phyloP scores from a whole-genome alignment of 2,329 filamentous ascomycete species.

The Didymella segeticola region DNA sequence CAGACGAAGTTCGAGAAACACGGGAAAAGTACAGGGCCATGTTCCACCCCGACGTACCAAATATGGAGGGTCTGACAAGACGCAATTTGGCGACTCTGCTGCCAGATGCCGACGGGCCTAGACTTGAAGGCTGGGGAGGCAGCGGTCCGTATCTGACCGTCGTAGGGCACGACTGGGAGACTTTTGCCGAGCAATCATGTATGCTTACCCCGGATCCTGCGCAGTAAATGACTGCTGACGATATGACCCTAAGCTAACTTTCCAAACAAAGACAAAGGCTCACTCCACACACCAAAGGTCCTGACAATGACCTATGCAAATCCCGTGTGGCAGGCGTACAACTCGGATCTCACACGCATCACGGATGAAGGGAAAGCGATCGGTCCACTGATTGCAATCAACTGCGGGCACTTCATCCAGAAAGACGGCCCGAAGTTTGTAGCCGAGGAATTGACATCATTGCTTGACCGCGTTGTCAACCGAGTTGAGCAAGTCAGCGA shows the following conservation, averaged over 20 bases:
- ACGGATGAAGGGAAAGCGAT: conserved; percentile 51
- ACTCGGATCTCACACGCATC: conserved; percentile 57
- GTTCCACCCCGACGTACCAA: conserved; percentile 60
- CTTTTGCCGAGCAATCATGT: conserved; percentile 58
- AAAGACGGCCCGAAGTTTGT: conserved; percentile 57
- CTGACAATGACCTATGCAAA: conserved; percentile 61
- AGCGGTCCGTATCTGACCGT: conserved; percentile 56
- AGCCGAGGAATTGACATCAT: conserved; percentile 38
- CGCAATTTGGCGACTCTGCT: conserved; percentile 53
- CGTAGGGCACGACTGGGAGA: conserved; percentile 61
- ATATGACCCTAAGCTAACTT: conserved; percentile 5
- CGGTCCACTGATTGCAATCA: conserved; percentile 56
- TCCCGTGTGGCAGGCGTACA: conserved; percentile 62
- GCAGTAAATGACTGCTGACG: background rate
- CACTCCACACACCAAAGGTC: conserved; percentile 39
- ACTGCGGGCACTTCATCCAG: conserved; percentile 64
- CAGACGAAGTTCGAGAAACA: conserved; percentile 45
- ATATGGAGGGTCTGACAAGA: conserved; percentile 59
- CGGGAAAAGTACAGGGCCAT: conserved; percentile 47
- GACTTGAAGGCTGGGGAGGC: conserved; percentile 48
- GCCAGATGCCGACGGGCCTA: conserved; percentile 53
- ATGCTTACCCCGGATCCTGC: conserved; percentile 4
- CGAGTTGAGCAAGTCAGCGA: conserved; percentile 44
- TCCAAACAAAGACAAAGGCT: conserved; percentile 27
- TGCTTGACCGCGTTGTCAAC: conserved; percentile 47